phyloP scores from a whole-genome alignment of 306 rosid genomes.

The Purshia tridentata region DNA sequence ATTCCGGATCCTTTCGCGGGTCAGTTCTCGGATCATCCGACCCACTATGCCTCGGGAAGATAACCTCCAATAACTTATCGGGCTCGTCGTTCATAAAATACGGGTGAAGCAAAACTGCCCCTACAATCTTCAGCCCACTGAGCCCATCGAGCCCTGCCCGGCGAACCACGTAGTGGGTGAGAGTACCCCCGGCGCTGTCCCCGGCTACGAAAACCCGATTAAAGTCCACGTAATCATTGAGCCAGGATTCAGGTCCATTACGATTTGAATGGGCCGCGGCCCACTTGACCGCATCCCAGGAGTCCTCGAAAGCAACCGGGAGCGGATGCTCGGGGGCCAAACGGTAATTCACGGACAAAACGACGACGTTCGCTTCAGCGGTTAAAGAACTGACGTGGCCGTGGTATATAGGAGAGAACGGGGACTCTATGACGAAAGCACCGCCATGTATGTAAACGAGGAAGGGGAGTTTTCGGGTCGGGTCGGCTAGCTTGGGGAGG shows the following conservation, averaged over 20 bases:
- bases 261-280: slow-evolving; percentile 13
- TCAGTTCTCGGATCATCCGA: slow-evolving; percentile 32
- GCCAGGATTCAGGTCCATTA: slow-evolving; percentile 27
- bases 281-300: slow-evolving; percentile 32
- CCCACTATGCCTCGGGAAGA: slow-evolving; percentile 31
- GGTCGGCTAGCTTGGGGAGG: slow-evolving; percentile 24
- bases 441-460: slow-evolving; percentile 46
- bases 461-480: slow-evolving; percentile 31
- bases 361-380: slow-evolving; percentile 28
- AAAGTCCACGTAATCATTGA: slow-evolving; percentile 29
- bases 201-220: slow-evolving; percentile 23
- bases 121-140: slow-evolving; percentile 6
- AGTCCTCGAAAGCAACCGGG: slow-evolving; percentile 35
- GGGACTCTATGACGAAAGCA: slow-evolving; percentile 33
- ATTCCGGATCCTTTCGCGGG: slow-evolving; percentile 31
- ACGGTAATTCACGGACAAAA: slow-evolving; percentile 27
- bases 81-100: slow-evolving; percentile 17
- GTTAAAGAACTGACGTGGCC: slow-evolving; percentile 11
- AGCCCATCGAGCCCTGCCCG: slow-evolving; percentile 18
- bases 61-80: slow-evolving; percentile 21
- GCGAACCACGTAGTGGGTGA: slow-evolving; percentile 22
- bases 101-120: slow-evolving; percentile 31
- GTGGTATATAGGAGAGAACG: slow-evolving; percentile 25
- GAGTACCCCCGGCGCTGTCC: slow-evolving; percentile 34
- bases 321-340: slow-evolving; percentile 37